Evolutionary conservation across 208 protist species (phyloP), one percentile per base, ranked within the genome.

Genomic region (Endotrypanum monterogeii): DNA sequence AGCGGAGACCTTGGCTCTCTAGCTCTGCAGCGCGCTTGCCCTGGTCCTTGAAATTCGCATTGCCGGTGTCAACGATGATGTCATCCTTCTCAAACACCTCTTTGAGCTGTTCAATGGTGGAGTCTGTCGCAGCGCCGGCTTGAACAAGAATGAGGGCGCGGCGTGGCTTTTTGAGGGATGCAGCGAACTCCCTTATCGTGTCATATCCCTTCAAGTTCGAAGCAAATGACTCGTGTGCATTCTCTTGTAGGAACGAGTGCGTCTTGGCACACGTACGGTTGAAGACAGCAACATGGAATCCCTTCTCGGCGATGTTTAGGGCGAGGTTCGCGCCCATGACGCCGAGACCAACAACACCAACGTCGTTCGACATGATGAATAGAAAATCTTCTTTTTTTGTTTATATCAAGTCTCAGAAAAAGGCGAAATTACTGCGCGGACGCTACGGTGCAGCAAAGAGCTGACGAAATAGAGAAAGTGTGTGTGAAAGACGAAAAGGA

Each of bases 261-360:
- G 95, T 89, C 79, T 97, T 97, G 51, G 76, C 39, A 67, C 80
- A 83, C 11, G 96, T 98, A 79, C 98, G 92, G 82, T 99, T 99
- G 82, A 92, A 98, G 20, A 98, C 91, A 14, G 96, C 89, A 16
- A 98, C 94, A 5, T 89, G 79, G 73, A 99, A 99, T 48, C 98
- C 98, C 71, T 99, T 92, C 73, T 98, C 92, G 28, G 96, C 98
- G 81, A 99, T 99, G 89, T 99, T 99, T 41, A 99, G 89, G 16
- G 98, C 98, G 37, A 99, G 82, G 87, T 99, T 99, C 78, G 99
- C 89, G 72, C 99, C 99, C 99, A 99, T 99, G 28, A 99, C 98
- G 71, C 94, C 99, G 12, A 99, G 90, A 57, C 99, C 99, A 55
- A 99, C 91, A 56, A 99, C 90, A 67, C 98, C 98, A 69, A 99